phyloP scores from a whole-genome alignment of 495 filamentous ascomycete species.

The Trichoderma erinaceum region DNA sequence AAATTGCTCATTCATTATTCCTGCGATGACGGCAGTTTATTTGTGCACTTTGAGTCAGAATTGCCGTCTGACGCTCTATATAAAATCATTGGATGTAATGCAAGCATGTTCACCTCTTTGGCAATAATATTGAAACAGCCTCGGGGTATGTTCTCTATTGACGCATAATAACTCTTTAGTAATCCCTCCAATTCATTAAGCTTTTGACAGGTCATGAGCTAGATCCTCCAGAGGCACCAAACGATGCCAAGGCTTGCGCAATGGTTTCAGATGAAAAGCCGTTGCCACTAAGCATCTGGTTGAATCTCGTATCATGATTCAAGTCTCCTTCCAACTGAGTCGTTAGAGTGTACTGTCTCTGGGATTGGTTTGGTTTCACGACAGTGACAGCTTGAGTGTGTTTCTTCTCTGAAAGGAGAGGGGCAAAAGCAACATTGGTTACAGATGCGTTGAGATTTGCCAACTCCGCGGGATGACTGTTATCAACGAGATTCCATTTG shows the following conservation, averaged over 20 bases:
- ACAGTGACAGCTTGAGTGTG: conserved; percentile 53
- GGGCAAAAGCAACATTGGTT: conserved; percentile 68
- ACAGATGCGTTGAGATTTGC: conserved; percentile 68
- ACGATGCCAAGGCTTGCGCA: conserved; percentile 24
- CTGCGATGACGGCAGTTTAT: no score
- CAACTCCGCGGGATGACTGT: conserved; percentile 58
- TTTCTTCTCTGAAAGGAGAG: conserved; percentile 53
- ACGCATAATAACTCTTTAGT: background rate
- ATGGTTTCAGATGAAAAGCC: conserved; percentile 31
- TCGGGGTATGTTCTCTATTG: no score
- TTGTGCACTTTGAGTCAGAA: no score
- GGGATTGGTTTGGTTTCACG: conserved; percentile 65
- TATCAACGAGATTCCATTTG: conserved; percentile 49
- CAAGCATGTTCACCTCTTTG: background rate
- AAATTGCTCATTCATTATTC: no score
- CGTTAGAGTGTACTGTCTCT: conserved; percentile 61
- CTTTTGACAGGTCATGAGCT: background rate
- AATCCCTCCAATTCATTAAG: background rate
- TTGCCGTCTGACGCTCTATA: no score
- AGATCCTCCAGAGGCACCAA: conserved; percentile 11
- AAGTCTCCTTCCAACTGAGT: conserved; percentile 50
- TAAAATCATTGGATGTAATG: no score
- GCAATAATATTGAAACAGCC: background rate
- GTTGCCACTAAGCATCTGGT: conserved; percentile 31
- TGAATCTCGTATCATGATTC: conserved; percentile 32